Base-by-base conservation (phyloP, 805 yeast genomes). In the Wickerhamomyces bisporus region DNA sequence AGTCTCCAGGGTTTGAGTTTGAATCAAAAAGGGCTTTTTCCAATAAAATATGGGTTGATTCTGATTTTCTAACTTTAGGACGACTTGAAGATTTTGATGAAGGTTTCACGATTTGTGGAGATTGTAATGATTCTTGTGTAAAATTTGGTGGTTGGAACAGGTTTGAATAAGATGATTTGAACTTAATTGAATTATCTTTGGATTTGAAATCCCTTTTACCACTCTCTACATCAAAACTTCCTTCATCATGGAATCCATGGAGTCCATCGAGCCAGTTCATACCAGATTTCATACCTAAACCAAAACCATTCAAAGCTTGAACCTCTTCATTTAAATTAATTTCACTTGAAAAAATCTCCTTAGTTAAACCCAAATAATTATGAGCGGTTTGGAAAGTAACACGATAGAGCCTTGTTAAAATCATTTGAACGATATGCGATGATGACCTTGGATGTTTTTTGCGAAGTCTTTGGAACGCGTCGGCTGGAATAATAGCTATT, bases 301-400 rank as follows among this genome's bases (percentile, higher is more conserved):
- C 10, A 10, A 10, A 21, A 10, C 10, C 7, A 21, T 21, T 7
- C 10, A 21, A 21, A 21, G 24, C 60, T 16, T 63, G 50, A 0
- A 70, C 61, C 13, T 61, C 56, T 11, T 65, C 60, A 54, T 89
- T 91, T 30, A 87, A 63, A 19, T 69, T 66, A 6, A 73, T 61
- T 53, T 91, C 98, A 14, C 91, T 79, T 39, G 81, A 77, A 51
- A 85, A 73, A 23, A 91, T 79, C 50, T 88, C 96, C 15, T 73
- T 66, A 0, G 97, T 87, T 17, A 91, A 62, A 0, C 95, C 96
- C 34, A 91, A 66, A 57, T 91, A 93, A 44, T 77, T 73, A 57
- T 89, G 93, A 9, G 93, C 86, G 0, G 97, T 86, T 53, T 86
- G 89, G 60, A 91, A 79, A 0, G 98, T 91, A 8, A 93, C 96